Evolutionary conservation across 2,329 filamentous ascomycete genomes (phyloP).

Genomic region (Sclerotinia spermophila): DNA sequence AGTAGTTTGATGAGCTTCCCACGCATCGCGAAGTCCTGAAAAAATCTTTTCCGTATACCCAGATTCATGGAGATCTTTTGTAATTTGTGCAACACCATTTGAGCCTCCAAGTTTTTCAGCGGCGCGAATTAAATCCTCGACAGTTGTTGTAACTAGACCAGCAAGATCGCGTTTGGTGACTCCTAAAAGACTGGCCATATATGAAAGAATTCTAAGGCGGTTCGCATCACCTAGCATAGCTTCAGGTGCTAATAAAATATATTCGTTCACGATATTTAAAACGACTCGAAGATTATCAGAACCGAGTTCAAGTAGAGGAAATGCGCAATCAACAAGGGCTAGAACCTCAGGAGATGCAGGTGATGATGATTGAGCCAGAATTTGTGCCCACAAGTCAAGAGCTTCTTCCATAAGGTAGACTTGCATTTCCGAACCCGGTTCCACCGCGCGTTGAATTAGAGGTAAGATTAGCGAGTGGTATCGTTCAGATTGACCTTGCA

Average conservation of each 20-base stretch:
- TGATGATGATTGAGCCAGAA: slow-evolving; percentile 62
- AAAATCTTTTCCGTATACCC: slow-evolving; percentile 63
- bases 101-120: slow-evolving; percentile 60
- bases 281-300: slow-evolving; percentile 60
- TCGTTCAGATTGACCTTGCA: slow-evolving; percentile 71
- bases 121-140: slow-evolving; percentile 62
- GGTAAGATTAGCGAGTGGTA: slow-evolving; percentile 81
- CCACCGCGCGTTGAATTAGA: slow-evolving; percentile 74
- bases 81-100: slow-evolving; percentile 58
- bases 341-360: slow-evolving; percentile 61
- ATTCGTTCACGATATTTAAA: slow-evolving; percentile 64
- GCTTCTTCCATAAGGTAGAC: slow-evolving; percentile 88
- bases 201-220: slow-evolving; percentile 49
- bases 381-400: slow-evolving; percentile 79
- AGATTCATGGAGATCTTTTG: slow-evolving; percentile 61
- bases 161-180: slow-evolving; percentile 56
- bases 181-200: slow-evolving; percentile 48
- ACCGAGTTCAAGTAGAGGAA: slow-evolving; percentile 64
- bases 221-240: slow-evolving; percentile 57
- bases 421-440: slow-evolving; percentile 69
- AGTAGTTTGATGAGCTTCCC: slow-evolving; percentile 73
- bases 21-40: slow-evolving; percentile 62
- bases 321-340: slow-evolving; percentile 56
- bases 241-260: slow-evolving; percentile 66
- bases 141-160: slow-evolving; percentile 54